These are phyloP conservation scores for Bipolaris zeicola DNA, from an alignment of 2,329 filamentous ascomycete genomes.

Conservation along the genomic window DNA sequence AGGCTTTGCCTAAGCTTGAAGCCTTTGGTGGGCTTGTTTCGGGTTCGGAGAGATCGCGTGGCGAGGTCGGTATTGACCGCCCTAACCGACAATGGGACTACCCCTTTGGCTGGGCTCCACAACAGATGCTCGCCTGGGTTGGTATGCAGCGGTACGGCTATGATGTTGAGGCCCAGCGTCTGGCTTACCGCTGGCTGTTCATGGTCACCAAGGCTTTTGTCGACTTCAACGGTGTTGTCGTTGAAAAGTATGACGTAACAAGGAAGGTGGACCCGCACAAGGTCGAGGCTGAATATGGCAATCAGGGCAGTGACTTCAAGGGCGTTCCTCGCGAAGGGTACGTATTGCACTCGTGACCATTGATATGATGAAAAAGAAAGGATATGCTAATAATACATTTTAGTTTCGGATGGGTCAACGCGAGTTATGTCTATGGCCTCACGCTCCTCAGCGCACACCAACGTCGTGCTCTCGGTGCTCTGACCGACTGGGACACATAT, in stretches of 20 bases:
- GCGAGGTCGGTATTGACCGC: constrained; percentile 75
- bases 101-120: constrained; percentile 96
- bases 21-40: constrained; percentile 85
- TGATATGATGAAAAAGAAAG: background rate
- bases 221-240: constrained; percentile 96
- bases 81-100: constrained; percentile 99
- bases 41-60: constrained; percentile 87
- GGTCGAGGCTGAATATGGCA: constrained; percentile 96
- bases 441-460: constrained; percentile 88
- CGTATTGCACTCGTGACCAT: constrained; percentile 49
- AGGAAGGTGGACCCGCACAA: constrained; percentile 86
- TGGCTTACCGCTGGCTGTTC: constrained; percentile 96
- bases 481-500: constrained; percentile 86
- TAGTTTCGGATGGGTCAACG: constrained; percentile 98
- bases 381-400: constrained; percentile 28
- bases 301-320: constrained; percentile 94
- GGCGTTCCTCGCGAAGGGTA: constrained; percentile 95
- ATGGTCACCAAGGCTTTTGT: constrained; percentile 99
- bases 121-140: constrained; percentile 98
- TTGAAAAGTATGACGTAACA: constrained; percentile 98
- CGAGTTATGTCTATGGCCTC: constrained; percentile 93
- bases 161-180: constrained; percentile 81
- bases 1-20: constrained; percentile 86
- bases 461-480: constrained; percentile 82
- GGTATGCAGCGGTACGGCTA: constrained; percentile 91